These are phyloP conservation scores for Coemansia erecta DNA, from an alignment of 192 early-diverging fungal species.

Conservation along the genomic window DNA sequence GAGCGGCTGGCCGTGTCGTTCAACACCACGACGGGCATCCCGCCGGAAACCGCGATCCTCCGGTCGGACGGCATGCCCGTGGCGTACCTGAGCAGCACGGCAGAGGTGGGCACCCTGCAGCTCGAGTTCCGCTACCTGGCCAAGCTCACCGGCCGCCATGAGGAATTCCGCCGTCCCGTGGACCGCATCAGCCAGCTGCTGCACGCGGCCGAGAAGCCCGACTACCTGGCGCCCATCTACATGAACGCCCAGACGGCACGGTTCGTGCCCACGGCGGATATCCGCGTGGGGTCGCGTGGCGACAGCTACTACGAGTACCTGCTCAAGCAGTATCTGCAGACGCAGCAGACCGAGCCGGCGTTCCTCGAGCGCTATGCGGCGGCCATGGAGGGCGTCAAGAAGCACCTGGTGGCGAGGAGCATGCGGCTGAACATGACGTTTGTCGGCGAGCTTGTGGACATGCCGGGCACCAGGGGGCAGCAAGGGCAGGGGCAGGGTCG, in stretches of 20 bases:
- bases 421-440: constrained; percentile 23
- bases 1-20: constrained; percentile 68
- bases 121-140: constrained; percentile 87
- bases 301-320: constrained; percentile 97
- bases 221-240: constrained; percentile 75
- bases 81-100: constrained; percentile 35
- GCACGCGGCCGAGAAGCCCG: constrained; percentile 26
- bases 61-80: constrained; percentile 18
- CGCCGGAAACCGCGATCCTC: constrained; percentile 32
- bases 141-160: constrained; percentile 68
- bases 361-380: constrained; percentile 70
- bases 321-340: constrained; percentile 87
- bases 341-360: constrained; percentile 60
- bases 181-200: constrained; percentile 58
- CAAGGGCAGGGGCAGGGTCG: no score
- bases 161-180: constrained; percentile 67
- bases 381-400: constrained; percentile 49
- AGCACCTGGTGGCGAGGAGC: constrained; percentile 24
- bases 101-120: constrained; percentile 82
- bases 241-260: constrained; percentile 20
- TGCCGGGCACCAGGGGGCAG: constrained; percentile 47
- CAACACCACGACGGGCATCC: constrained; percentile 36
- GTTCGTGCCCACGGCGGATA: constrained; percentile 16
- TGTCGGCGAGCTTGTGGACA: constrained; percentile 48
- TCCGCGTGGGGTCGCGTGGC: constrained; percentile 53